These are phyloP conservation scores for Scheffersomyces segobiensis DNA, from an alignment of 1,139 yeast species.

Conservation along the genomic window DNA sequence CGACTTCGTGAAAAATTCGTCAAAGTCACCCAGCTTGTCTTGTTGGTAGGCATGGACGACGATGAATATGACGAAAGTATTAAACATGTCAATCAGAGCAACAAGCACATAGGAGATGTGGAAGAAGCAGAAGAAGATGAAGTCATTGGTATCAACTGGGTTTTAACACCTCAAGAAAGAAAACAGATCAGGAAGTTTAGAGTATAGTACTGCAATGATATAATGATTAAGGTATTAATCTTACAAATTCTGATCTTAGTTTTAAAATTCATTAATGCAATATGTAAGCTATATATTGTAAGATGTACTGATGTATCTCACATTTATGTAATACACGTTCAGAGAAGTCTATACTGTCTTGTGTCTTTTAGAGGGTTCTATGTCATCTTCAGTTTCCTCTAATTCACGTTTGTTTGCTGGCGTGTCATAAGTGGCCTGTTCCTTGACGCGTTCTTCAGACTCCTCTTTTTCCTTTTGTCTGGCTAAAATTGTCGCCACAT, in stretches of 20 bases:
- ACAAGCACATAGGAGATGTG: conserved; percentile 13
- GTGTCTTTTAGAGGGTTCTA: conserved; percentile 5
- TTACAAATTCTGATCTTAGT: neutral
- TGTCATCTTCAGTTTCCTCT: neutral
- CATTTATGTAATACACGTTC: neutral
- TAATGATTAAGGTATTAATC: no score
- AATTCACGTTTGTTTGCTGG: conserved; percentile 4
- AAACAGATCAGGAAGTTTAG: conserved; percentile 54
- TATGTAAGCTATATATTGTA: neutral
- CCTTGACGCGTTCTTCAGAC: neutral
- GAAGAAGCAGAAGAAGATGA: conserved; percentile 35
- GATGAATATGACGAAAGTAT: conserved; percentile 58
- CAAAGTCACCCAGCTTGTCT: conserved; percentile 78
- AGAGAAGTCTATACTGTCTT: conserved; percentile 1
- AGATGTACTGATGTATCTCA: neutral
- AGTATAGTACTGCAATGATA: conserved; percentile 5
- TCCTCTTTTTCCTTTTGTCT: neutral
- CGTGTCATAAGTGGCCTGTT: neutral
- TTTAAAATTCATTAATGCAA: neutral
- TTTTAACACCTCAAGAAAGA: conserved; percentile 75
- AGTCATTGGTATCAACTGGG: conserved; percentile 68
- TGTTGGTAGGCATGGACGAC: conserved; percentile 81
- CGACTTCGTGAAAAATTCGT: conserved; percentile 75
- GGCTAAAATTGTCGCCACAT: conserved; percentile 16
- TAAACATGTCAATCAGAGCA: conserved; percentile 18